Evolutionary conservation across 2,329 filamentous ascomycete genomes (phyloP).

Genomic region (Penicillium digitatum): DNA sequence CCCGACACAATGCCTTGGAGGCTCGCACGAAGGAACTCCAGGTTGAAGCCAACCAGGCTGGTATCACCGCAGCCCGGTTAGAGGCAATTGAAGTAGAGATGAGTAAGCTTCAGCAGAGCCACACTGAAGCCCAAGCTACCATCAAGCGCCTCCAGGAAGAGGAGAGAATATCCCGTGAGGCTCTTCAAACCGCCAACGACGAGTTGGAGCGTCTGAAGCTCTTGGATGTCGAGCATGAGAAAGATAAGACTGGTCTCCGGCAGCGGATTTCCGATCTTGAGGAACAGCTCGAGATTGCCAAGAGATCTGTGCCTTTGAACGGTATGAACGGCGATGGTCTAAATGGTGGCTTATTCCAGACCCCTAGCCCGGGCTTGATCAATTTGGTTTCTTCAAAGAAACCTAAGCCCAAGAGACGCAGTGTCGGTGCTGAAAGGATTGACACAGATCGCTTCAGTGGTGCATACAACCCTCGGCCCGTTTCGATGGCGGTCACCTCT

Average conservation of each 20-base stretch:
- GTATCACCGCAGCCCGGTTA: constrained; percentile 86
- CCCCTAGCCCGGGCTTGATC: constrained; percentile 73
- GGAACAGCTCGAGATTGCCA: constrained; percentile 86
- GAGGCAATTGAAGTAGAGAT: constrained; percentile 94
- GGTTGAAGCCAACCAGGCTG: constrained; percentile 93
- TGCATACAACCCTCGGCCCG: constrained; percentile 88
- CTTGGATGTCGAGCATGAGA: constrained; percentile 71
- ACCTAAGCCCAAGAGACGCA: constrained; percentile 74
- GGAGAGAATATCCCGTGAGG: constrained; percentile 79
- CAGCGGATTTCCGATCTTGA: constrained; percentile 87
- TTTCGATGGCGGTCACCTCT: constrained; percentile 80
- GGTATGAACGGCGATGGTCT: constrained; percentile 54
- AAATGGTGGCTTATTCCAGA: constrained; percentile 58
- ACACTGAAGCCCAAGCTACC: constrained; percentile 84
- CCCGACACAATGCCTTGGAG: constrained; percentile 83
- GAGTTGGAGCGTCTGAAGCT: constrained; percentile 78
- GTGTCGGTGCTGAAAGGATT: constrained; percentile 79
- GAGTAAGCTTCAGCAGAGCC: constrained; percentile 80
- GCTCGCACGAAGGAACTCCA: constrained; percentile 89
- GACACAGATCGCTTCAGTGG: constrained; percentile 86
- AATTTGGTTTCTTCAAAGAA: constrained; percentile 97
- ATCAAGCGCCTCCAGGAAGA: constrained; percentile 94
- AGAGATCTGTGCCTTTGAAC: constrained; percentile 70
- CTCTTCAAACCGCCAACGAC: constrained; percentile 69
- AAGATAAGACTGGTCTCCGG: constrained; percentile 77